phyloP scores from a whole-genome alignment of 768 basidiomycete genomes.

The Tulasnella sp. region DNA sequence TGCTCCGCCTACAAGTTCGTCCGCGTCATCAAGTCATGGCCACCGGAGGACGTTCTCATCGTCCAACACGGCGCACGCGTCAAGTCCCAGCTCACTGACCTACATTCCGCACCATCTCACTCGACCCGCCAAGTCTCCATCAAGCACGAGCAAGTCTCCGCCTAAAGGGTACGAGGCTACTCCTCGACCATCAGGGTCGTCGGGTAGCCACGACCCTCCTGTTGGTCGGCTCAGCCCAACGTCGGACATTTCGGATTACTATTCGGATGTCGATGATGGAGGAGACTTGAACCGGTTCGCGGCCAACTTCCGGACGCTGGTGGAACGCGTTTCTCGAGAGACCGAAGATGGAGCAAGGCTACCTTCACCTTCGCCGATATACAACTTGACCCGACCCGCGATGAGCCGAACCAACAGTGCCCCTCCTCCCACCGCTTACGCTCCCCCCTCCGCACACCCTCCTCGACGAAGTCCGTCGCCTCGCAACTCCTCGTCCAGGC shows the following conservation, averaged over 20 bases:
- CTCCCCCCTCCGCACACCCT: background rate
- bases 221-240: background rate
- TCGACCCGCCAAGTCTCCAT: background rate
- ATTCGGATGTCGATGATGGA: background rate
- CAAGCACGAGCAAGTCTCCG: background rate
- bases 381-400: background rate
- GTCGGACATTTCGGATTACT: conserved; percentile 5
- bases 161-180: background rate
- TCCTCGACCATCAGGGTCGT: background rate
- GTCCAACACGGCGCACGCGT: background rate
- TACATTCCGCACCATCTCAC: conserved; percentile 18
- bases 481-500: background rate
- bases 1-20: background rate
- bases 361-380: conserved; percentile 7
- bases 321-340: conserved; percentile 22
- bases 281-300: conserved; percentile 22
- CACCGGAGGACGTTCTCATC: conserved; percentile 15
- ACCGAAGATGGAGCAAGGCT: conserved; percentile 11
- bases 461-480: background rate
- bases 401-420: background rate
- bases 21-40: conserved; percentile 48
- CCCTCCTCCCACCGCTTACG: background rate
- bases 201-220: background rate
- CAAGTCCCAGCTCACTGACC: conserved; percentile 8
- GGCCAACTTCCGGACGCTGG: conserved; percentile 12